Evolutionary conservation across 768 basidiomycete species (phyloP), one percentile per base, ranked within the genome.

Genomic region (Psilocybe azurescens): DNA sequence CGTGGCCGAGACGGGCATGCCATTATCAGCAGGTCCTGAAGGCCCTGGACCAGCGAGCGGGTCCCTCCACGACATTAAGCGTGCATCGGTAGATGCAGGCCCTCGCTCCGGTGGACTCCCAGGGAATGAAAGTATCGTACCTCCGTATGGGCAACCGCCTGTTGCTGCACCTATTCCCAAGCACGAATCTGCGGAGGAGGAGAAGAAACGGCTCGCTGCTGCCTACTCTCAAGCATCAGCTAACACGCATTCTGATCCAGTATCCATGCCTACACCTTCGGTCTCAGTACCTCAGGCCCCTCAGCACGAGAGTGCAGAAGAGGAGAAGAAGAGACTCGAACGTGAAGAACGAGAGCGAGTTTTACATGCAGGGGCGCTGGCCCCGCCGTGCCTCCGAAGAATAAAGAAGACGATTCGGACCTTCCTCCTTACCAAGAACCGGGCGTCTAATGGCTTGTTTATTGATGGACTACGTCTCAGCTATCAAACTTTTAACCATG

Each of bases 1-100:
- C 3, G 81, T 93, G 6, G 89, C 91, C 9, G 91, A 92, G 71
- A 91, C 91, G 0, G 90, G 89, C 11, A 75, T 90, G n/a, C 90
- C 89, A 16, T 76, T 90, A n/a, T 74, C 81, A 16, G 86, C 87
- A 3, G 84, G 87, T 16, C 75, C 79, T 3, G 74, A 69, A 0
- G 90, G 89, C 7, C 87, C 89, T 46, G 89, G 89, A 3, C 88
- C 89, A 5, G 81, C 85, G 2, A 86, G 83, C 62, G 90, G 89
- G 5, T 88, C 88, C 2, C 75, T 91, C 58, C 81, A 74, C 63
- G 82, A 88, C 60, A 77, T 86, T 65, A 81, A 75, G 56, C 73
- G 66, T 28, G 76, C 78, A 24, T 77, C 79, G 24, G 60, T 73
- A 41, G 62, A 67, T 44, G 76, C 79, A 49, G 78, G 76, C 7